Base-by-base conservation (phyloP, 805 yeast species). In the Candida broadrunensis region DNA sequence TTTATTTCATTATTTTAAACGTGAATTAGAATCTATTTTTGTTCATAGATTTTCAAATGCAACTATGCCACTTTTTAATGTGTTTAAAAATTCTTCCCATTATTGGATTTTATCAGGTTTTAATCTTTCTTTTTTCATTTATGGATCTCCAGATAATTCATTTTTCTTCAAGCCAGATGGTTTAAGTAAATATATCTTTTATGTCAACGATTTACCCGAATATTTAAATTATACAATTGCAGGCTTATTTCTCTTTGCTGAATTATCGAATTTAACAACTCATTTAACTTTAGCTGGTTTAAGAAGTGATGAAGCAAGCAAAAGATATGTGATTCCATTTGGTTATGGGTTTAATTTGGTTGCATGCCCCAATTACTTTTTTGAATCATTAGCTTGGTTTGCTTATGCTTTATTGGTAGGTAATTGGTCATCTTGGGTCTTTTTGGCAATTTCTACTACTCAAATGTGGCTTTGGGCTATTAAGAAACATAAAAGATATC, bases 381-480 rank as follows among this genome's bases (percentile, higher is more conserved):
- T 89, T 61, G 99, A 93, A 72, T 67, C 78, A 33, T 64, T 84
- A 50, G 72, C 82, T 1, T 93, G 97, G 96, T 57, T 83, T 1
- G 63, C 75, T 20, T 80, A 83, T 54, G 78, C 91, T 16, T 44
- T 88, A 20, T 70, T 88, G 56, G 82, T 80, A 51, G 83, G 88
- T 47, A 88, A 89, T 67, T 73, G 91, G 77, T 75, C 89, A 26
- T 77, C 91, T 24, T 73, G 81, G 57, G 54, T 87, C 17, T 93
- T 93, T 67, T 67, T 81, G 37, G 51, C 71, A 15, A 87, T 88
- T 36, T 83, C 93, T 36, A 70, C 85, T 12, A 75, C 62, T 31
- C 97, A 93, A 60, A 91, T 93, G 98, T 83, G 77, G 68, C 51
- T 79, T 39, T 91, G 98, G 97, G 97, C 98, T 17, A 74, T 78